These are phyloP conservation scores for Murraya paniculata DNA, from an alignment of 345 rosid species.

Conservation along the genomic window DNA sequence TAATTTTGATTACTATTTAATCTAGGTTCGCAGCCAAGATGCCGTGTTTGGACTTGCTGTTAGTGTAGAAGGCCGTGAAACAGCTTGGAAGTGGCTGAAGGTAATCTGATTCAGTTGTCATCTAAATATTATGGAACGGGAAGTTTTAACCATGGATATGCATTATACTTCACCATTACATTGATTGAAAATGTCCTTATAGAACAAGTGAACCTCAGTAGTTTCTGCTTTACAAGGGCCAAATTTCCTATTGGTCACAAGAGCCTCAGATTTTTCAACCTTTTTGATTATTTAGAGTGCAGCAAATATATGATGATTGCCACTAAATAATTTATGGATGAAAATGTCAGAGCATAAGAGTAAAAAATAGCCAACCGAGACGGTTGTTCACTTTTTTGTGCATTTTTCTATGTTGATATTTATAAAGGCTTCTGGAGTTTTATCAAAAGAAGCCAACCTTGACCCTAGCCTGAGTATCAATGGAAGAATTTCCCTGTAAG, in stretches of 20 bases:
- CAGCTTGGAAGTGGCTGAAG: conserved; percentile 92
- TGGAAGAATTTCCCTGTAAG: not conserved
- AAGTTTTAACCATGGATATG: not conserved
- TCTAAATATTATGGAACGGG: not conserved
- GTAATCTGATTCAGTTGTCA: conserved; percentile 26
- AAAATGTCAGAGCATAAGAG: not conserved
- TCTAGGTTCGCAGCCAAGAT: conserved; percentile 89
- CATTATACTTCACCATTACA: not conserved
- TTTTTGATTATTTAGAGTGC: not conserved
- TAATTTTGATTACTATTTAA: not conserved
- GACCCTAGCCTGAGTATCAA: not conserved
- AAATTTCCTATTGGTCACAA: not conserved
- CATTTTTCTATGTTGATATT: not conserved
- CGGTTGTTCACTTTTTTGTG: not conserved
- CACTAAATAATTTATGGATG: too few species aligned
- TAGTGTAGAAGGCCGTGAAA: conserved; percentile 84
- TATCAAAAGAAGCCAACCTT: not conserved
- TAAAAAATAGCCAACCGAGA: not conserved
- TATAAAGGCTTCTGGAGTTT: not conserved
- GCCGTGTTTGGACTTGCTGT: conserved; percentile 72
- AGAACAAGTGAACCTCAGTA: not conserved
- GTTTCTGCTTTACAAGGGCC: not conserved
- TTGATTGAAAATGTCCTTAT: not conserved
- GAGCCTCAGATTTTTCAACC: not conserved
- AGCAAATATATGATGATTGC: not conserved